Percentiles rank a stretch among this genome's conserved stretches.
These are phyloP conservation scores for Alternaria triticina DNA, from an alignment of 2,329 filamentous ascomycete species.

Conservation along the genomic window DNA sequence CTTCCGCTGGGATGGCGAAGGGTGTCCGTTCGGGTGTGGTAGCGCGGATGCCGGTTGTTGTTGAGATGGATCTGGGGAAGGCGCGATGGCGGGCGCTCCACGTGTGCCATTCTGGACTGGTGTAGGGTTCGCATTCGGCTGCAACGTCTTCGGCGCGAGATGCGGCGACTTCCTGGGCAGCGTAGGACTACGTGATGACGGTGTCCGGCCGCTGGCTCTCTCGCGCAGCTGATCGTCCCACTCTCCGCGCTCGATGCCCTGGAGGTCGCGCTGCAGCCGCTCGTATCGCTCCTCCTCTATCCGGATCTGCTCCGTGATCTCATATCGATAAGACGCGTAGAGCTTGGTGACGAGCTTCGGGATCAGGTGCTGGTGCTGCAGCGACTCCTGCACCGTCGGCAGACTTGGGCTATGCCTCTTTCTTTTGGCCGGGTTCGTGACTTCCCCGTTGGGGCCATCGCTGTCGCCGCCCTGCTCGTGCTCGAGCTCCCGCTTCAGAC, in stretches of 20 bases:
- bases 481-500: conserved; percentile 76
- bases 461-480: conserved; percentile 57
- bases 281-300: conserved; percentile 75
- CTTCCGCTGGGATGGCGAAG: conserved; percentile 37
- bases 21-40: conserved; percentile 21
- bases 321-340: conserved; percentile 75
- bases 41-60: neutral
- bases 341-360: conserved; percentile 74
- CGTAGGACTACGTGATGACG: conserved; percentile 32
- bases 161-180: conserved; percentile 35
- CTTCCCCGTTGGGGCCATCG: conserved; percentile 41
- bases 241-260: conserved; percentile 68
- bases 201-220: conserved; percentile 26
- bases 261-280: conserved; percentile 70
- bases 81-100: conserved; percentile 11
- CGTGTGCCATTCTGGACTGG: conserved; percentile 14
- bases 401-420: conserved; percentile 69
- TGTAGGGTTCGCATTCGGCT: conserved; percentile 14
- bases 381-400: conserved; percentile 70
- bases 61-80: conserved; percentile 13
- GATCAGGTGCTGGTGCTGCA: conserved; percentile 70
- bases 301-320: conserved; percentile 72
- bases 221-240: conserved; percentile 55
- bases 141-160: conserved; percentile 23
- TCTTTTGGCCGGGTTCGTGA: conserved; percentile 67